A percentile compares a stretch with the other conserved stretches of the same genome.
Evolutionary conservation across 306 rosid genomes (phyloP).

Genomic region (Fragaria nilgerrensis): DNA sequence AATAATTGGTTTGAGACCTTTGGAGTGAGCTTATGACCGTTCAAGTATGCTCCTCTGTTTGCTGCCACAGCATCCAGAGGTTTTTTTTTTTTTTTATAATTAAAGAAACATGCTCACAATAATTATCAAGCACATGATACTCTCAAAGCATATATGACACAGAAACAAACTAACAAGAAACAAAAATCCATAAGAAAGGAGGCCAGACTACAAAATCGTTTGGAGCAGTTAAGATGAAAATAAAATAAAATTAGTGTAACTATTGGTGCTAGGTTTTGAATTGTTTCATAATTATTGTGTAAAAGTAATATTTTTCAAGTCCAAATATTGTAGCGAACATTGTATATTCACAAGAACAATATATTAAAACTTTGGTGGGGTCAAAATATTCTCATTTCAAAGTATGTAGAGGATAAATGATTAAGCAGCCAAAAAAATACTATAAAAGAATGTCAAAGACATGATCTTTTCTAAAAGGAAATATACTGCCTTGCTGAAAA

Average conservation of each 20-base stretch:
- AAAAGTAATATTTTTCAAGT: background rate
- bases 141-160: background rate
- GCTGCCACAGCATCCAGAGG: background rate
- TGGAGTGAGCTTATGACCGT: background rate
- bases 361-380: background rate
- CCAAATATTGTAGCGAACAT: background rate
- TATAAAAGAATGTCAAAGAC: background rate
- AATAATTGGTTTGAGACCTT: background rate
- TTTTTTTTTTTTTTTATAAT: background rate
- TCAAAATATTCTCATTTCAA: background rate
- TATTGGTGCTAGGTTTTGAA: background rate
- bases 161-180: background rate
- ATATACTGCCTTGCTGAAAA: background rate
- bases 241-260: background rate
- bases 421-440: background rate
- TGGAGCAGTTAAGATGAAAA: background rate
- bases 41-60: background rate
- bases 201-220: background rate
- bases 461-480: slow-evolving; percentile 3
- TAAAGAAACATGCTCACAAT: background rate
- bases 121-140: background rate
- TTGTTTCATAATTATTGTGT: background rate
- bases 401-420: slow-evolving; percentile 5
- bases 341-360: background rate
- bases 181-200: background rate